Percentiles rank a stretch among this genome's conserved stretches.
phyloP scores from a whole-genome alignment of 176 grass and related monocot genomes.

The Bolboschoenus planiculmis region DNA sequence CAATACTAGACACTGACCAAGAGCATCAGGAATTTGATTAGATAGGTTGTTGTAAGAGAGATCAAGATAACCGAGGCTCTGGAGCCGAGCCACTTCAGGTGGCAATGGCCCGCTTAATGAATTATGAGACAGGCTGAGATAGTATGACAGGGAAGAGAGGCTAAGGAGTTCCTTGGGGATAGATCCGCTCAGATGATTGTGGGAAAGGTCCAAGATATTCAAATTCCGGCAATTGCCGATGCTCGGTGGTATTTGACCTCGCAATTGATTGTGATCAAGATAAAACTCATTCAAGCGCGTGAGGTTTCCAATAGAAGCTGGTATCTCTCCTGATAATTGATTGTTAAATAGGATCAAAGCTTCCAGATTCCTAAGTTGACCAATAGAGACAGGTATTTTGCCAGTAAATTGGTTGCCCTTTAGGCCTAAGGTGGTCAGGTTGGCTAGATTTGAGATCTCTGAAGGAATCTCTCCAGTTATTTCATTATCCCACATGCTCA shows the following conservation, averaged over 20 bases:
- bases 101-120: constrained; percentile 64
- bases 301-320: constrained; percentile 22
- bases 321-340: constrained; percentile 28
- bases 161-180: constrained; percentile 64
- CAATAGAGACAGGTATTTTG: constrained; percentile 11
- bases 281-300: constrained; percentile 21
- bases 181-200: constrained; percentile 59
- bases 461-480: constrained; percentile 27
- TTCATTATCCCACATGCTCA: constrained; percentile 24
- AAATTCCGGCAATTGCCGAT: constrained; percentile 26
- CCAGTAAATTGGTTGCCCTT: constrained; percentile 28
- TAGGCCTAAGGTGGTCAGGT: constrained; percentile 22
- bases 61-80: constrained; percentile 52
- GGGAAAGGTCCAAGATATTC: constrained; percentile 43
- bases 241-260: constrained; percentile 21
- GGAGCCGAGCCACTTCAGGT: constrained; percentile 46
- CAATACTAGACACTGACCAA: constrained; percentile 53
- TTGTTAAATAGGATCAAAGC: constrained; percentile 22
- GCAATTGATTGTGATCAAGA: constrained; percentile 24
- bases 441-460: constrained; percentile 17
- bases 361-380: constrained; percentile 13
- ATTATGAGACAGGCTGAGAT: constrained; percentile 64
- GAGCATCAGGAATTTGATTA: constrained; percentile 45
- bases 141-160: constrained; percentile 45
- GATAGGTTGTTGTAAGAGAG: constrained; percentile 69